Evolutionary conservation across 2,329 filamentous ascomycete genomes (phyloP).

Genomic region (Akanthomyces uredinophilus): DNA sequence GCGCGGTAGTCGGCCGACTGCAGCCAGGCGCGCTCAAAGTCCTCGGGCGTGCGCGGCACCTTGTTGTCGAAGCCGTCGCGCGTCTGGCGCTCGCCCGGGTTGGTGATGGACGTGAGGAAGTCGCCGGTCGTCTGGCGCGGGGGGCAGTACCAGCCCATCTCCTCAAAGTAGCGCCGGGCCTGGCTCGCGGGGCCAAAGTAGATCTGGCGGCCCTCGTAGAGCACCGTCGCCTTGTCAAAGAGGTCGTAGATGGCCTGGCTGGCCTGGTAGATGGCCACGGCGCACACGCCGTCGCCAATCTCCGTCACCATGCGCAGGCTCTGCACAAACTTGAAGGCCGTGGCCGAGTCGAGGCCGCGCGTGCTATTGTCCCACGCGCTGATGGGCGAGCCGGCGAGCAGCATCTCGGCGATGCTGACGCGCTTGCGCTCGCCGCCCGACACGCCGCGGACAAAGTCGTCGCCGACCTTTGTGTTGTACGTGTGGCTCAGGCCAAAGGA

Average conservation of each 20-base stretch:
- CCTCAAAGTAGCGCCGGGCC: constrained; percentile 62
- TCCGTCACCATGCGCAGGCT: constrained; percentile 61
- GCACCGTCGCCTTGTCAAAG: constrained; percentile 70
- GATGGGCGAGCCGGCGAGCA: constrained; percentile 56
- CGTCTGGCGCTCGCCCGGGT: constrained; percentile 53
- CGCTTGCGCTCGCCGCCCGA: constrained; percentile 71
- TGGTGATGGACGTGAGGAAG: constrained; percentile 65
- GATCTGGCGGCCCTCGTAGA: constrained; percentile 74
- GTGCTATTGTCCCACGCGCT: constrained; percentile 69
- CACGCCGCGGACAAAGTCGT: constrained; percentile 67
- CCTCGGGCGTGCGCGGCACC: constrained; percentile 64
- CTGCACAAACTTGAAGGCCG: constrained; percentile 67
- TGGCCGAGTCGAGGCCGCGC: constrained; percentile 66
- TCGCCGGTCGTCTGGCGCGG: constrained; percentile 63
- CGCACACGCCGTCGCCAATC: constrained; percentile 55
- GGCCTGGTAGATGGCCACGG: constrained; percentile 69
- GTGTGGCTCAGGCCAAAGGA: constrained; percentile 69
- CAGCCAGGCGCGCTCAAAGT: constrained; percentile 53
- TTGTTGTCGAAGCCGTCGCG: constrained; percentile 53
- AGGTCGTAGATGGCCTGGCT: constrained; percentile 63
- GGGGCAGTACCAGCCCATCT: constrained; percentile 64
- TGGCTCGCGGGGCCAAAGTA: constrained; percentile 61
- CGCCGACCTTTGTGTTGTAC: constrained; percentile 67
- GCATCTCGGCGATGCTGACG: constrained; percentile 76
- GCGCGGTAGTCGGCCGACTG: constrained; percentile 39